Conservation (phyloP, 2,329 filamentous ascomycete genomes). For the Metarhizium album region DNA sequence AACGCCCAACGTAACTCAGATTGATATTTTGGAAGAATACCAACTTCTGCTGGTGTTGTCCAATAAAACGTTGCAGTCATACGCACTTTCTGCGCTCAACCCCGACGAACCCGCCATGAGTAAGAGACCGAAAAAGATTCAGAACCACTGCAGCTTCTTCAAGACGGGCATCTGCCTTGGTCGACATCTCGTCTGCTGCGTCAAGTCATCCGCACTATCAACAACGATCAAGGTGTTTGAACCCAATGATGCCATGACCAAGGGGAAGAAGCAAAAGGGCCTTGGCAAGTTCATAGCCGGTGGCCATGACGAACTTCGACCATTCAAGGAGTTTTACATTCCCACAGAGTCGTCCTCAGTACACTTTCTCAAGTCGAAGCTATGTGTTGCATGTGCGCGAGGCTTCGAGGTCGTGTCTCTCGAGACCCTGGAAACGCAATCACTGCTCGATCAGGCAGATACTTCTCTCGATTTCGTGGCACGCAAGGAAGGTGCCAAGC, state of each 20-base stretch:
- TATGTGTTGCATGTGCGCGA: conserved; percentile 90
- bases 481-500: conserved; percentile 83
- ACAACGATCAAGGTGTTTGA: conserved; percentile 99
- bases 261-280: conserved; percentile 91
- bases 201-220: conserved; percentile 86
- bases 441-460: conserved; percentile 90
- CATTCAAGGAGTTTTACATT: conserved; percentile 98
- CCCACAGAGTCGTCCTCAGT: conserved; percentile 97
- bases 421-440: conserved; percentile 96
- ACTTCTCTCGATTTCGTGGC: conserved; percentile 96
- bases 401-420: conserved; percentile 96
- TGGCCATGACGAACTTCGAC: conserved; percentile 88
- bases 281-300: conserved; percentile 91
- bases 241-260: conserved; percentile 87
- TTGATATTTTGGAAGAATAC: conserved; percentile 94
- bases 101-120: conserved; percentile 68
- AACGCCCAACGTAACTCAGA: conserved; percentile 77
- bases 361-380: conserved; percentile 91
- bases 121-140: conserved; percentile 89
- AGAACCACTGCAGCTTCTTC: conserved; percentile 97
- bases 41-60: conserved; percentile 81
- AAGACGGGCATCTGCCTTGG: conserved; percentile 92
- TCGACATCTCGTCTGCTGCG: conserved; percentile 87
- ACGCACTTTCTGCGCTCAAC: conserved; percentile 77
- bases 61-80: conserved; percentile 87